These are phyloP conservation scores for Colletotrichum liaoningense DNA, from an alignment of 2,329 filamentous ascomycete genomes.

Conservation along the genomic window DNA sequence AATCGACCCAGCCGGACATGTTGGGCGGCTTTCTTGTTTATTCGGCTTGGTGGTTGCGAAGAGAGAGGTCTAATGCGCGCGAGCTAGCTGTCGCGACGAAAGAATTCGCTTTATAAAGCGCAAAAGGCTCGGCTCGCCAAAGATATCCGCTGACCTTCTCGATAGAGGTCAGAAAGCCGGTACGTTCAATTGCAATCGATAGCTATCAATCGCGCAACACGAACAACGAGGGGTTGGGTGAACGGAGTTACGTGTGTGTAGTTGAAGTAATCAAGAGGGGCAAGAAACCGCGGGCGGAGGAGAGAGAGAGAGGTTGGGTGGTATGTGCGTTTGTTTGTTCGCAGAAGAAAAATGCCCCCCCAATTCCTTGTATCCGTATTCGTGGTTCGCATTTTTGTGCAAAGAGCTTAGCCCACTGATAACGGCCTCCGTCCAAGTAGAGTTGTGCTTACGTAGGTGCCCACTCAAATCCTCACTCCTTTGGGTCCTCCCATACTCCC, in stretches of 20 bases:
- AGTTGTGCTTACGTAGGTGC: slow-evolving; percentile 5
- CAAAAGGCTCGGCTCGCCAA: background rate
- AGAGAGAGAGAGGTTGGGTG: background rate
- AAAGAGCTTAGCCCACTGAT: background rate
- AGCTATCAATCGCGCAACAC: background rate
- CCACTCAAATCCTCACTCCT: no score
- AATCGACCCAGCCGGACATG: slow-evolving; percentile 53
- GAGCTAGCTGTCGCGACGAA: background rate
- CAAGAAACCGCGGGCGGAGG: background rate
- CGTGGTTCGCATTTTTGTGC: background rate
- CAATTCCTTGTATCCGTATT: no score
- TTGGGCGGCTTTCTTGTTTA: slow-evolving; percentile 2
- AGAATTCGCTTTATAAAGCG: background rate
- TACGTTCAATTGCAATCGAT: background rate
- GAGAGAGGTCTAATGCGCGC: background rate
- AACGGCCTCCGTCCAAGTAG: background rate
- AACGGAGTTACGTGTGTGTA: background rate
- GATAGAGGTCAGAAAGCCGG: no score
- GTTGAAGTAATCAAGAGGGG: background rate
- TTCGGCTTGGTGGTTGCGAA: background rate
- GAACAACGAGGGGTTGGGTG: background rate
- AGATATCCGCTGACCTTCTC: background rate
- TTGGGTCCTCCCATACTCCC: no score
- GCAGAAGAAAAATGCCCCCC: background rate
- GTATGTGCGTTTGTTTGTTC: background rate